These are phyloP conservation scores for Suillus lakei DNA, from an alignment of 768 basidiomycete species.

Conservation along the genomic window DNA sequence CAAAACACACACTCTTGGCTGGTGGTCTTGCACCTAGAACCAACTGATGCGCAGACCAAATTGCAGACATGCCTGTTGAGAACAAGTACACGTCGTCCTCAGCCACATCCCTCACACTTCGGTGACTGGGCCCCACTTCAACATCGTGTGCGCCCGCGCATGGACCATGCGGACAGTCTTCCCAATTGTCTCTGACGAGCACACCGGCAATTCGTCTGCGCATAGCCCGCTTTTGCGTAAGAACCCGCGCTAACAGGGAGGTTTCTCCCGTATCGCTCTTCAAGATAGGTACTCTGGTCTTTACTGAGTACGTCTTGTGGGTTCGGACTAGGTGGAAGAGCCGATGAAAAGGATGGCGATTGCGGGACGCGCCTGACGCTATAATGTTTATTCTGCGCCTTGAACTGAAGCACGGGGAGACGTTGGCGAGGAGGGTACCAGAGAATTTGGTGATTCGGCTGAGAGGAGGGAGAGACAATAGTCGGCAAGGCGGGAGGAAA, in stretches of 20 bases:
- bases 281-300: conserved; percentile 79
- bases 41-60: conserved; percentile 89
- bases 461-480: conserved; percentile 76
- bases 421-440: conserved; percentile 21
- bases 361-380: conserved; percentile 33
- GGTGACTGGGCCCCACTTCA: conserved; percentile 62
- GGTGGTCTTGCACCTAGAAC: conserved; percentile 51
- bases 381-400: conserved; percentile 63
- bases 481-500: conserved; percentile 88
- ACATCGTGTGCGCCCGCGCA: conserved; percentile 51
- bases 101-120: conserved; percentile 69
- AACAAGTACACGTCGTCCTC: conserved; percentile 91
- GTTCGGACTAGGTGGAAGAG: conserved; percentile 9
- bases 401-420: conserved; percentile 41
- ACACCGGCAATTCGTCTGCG: conserved; percentile 91
- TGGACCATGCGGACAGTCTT: conserved; percentile 38
- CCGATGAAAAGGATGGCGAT: conserved; percentile 17
- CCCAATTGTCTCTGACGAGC: conserved; percentile 59
- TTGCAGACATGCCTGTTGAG: conserved; percentile 91
- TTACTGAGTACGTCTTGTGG: conserved; percentile 53
- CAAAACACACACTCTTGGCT: conserved; percentile 92
- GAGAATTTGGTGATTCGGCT: conserved; percentile 32
- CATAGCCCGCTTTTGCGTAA: conserved; percentile 85
- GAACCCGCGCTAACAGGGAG: conserved; percentile 72
- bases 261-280: conserved; percentile 95